phyloP scores from a whole-genome alignment of 129 eudicot species.

The Chrysanthemum seticuspe region DNA sequence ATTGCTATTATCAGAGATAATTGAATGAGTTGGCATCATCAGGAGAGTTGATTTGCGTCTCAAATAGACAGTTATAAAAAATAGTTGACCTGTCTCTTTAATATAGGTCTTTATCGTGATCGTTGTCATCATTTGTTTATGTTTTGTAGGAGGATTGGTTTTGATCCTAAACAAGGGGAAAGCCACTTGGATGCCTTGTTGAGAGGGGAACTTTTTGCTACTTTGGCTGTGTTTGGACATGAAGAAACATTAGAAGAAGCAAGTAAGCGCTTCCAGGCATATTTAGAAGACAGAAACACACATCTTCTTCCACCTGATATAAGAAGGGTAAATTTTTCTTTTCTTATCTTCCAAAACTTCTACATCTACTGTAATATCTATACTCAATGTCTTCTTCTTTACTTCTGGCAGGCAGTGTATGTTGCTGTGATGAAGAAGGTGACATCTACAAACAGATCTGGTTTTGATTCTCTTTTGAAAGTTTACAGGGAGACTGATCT shows the following conservation, averaged over 20 bases:
- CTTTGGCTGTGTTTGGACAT: conserved; percentile 73
- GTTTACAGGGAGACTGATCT: conserved; percentile 87
- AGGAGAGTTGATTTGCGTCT: too few species aligned
- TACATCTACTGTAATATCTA: background rate
- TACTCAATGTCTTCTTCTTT: background rate
- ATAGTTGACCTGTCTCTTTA: too few species aligned
- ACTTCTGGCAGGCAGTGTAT: conserved; percentile 71
- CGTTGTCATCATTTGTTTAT: background rate
- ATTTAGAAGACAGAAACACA: conserved; percentile 73
- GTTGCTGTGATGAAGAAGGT: conserved; percentile 83
- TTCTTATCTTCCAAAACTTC: background rate
- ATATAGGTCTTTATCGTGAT: too few species aligned
- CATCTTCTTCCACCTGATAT: conserved; percentile 88
- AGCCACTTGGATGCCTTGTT: conserved; percentile 96
- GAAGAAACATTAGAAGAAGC: conserved; percentile 75
- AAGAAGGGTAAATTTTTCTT: conserved; percentile 60
- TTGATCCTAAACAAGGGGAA: conserved; percentile 89
- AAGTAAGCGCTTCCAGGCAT: conserved; percentile 71
- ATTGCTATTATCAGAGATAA: too few species aligned
- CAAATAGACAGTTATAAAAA: too few species aligned
- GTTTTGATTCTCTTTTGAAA: conserved; percentile 71
- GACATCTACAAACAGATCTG: conserved; percentile 57
- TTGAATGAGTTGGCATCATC: too few species aligned
- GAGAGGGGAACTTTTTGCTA: conserved; percentile 86
- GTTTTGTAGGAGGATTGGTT: conserved; percentile 84